Evolutionary conservation across 2,329 filamentous ascomycete genomes (phyloP), one percentile per base, ranked within the genome.

Genomic region (Diaporthe sp.): DNA sequence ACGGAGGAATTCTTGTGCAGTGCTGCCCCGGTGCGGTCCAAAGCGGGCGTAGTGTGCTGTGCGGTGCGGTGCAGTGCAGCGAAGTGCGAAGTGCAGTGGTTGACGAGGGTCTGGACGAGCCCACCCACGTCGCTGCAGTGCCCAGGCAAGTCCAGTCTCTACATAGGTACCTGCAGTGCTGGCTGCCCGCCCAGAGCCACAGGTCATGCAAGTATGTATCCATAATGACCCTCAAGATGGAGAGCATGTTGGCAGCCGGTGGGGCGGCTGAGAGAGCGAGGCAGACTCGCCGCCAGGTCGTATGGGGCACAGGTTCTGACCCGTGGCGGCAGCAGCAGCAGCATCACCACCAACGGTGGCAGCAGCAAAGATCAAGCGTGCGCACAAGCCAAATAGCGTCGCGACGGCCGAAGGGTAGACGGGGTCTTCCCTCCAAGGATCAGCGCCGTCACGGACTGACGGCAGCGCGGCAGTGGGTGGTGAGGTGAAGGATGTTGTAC

Each of bases 191-290:
- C 13, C 63, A 37, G 30, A 12, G 32, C 32, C 47, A 68, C 32
- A 68, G 63, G 32, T 51, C 63, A 68, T 68, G 63, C 63, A 68
- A 30, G 32, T 39, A 10, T 22, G 63, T 53, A 53, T 53, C 63
- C 63, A 68, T 53, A 68, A 68, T 27, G 63, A 53, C 63, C 47
- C 63, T 68, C 63, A 53, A 19, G 47, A 68, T 39, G 63, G 63
- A 37, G 63, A 53, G 27, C 32, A 53, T 68, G 63, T 68, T 68
- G 63, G 63, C 63, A 66, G 63, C 32, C 53, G 47, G 63, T 53
- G 63, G 63, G 47, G 63, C 27, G 22, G 63, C 47, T 53, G 47
- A 53, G 32, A 39, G 61, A 19, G 30, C n/a, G n/a, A 30, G 25
- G 17, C 12, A 39, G 12, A 22, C 55, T 59, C 32, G 30, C 19